phyloP scores from a whole-genome alignment of 768 basidiomycete genomes.

The Cystobasidium tubakii region DNA sequence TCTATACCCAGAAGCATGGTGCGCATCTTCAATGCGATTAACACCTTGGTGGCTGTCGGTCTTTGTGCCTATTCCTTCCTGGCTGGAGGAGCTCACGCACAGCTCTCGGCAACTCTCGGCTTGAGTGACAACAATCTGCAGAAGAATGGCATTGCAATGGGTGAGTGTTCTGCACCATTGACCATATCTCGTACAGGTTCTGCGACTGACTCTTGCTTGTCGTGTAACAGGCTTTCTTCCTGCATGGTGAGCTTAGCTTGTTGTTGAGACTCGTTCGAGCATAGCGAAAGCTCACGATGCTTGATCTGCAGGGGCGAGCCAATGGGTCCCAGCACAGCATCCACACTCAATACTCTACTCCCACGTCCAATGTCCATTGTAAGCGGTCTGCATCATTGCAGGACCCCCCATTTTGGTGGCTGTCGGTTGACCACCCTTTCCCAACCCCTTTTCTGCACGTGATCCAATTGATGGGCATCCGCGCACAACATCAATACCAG shows the following conservation, averaged over 20 bases:
- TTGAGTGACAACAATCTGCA: constrained; percentile 24
- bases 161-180: too few relatives aligned
- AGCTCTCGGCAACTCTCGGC: constrained; percentile 4
- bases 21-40: background rate
- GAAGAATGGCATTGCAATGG: constrained; percentile 31
- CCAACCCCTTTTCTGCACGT: background rate
- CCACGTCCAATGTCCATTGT: constrained; percentile 34
- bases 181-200: too few relatives aligned
- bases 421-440: background rate
- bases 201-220: too few relatives aligned
- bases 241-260: constrained; percentile 24
- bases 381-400: background rate
- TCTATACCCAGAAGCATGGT: background rate
- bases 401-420: background rate
- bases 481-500: background rate
- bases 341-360: constrained; percentile 6
- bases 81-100: background rate
- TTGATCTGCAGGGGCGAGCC: constrained; percentile 28
- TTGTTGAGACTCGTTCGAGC: background rate
- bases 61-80: background rate
- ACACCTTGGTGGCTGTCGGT: background rate
- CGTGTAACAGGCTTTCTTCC: constrained; percentile 38
- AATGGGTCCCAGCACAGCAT: constrained; percentile 31
- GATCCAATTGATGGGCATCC: background rate
- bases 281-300: background rate